Base-by-base conservation (phyloP, 495 filamentous ascomycete species). In the Cudoniella acicularis region DNA sequence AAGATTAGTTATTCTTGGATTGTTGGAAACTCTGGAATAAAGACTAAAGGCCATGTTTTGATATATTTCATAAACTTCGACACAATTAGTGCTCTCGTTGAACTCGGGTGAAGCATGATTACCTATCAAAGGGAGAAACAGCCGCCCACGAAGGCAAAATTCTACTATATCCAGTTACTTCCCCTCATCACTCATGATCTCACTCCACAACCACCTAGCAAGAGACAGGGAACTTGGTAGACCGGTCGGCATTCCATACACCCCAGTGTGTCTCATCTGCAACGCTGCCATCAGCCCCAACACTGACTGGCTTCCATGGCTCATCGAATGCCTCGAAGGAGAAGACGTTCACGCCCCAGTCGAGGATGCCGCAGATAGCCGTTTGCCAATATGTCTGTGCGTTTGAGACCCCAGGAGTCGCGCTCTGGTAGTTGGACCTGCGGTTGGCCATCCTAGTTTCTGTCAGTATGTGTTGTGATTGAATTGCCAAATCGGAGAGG, bases 301-400 rank as follows among this genome's bases (percentile, higher is more conserved):
- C 75, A 68, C 80, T 83, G 23, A 76, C 68, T 56, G 87, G 87
- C 85, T 93, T 93, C 84, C 86, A 91, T 57, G 82, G 73, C 83
- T 90, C 87, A 64, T 89, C 87, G 68, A 89, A 91, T 47, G 89
- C 89, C 79, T 92, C 89, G 64, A 92, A 92, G 71, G 84, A 88
- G 77, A 92, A 93, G 58, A 88, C 83, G 68, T 90, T 87, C 46
- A 88, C 74, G 59, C 86, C 85, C 86, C 86, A 90, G 61, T 75
- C 81, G 26, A 90, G 73, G 70, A 89, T 82, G 52, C 80, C 81
- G 69, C 89, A 93, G 61, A 93, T 80, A 65, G 81, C 84, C 22
- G 81, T 70, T 69, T 81, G 77, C 76, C 77, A 93, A 79, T 83
- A 92, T 23, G 65, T 70, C 54, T 76, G 65, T 10, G 87, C 88